phyloP scores from a whole-genome alignment of 768 basidiomycete species.

The Leucocoprinus birnbaumii region DNA sequence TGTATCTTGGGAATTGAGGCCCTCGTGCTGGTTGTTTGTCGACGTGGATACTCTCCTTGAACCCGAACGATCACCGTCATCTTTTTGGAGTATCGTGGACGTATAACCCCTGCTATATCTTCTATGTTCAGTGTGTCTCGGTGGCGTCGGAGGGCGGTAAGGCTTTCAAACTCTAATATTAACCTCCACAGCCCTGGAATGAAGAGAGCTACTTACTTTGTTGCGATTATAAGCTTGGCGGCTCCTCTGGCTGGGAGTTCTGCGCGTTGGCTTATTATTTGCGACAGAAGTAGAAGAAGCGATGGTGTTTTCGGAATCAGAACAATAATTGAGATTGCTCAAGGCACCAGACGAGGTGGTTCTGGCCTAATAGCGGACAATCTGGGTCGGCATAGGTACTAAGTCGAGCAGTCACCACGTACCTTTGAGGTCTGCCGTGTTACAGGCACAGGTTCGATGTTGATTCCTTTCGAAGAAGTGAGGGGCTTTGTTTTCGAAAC shows the following conservation, averaged over 20 bases:
- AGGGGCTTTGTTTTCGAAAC: neutral
- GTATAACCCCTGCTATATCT: conserved; percentile 17
- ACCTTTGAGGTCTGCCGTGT: conserved; percentile 6
- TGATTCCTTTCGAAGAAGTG: neutral
- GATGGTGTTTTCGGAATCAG: conserved; percentile 4
- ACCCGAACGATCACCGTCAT: conserved; percentile 1
- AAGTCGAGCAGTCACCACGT: neutral
- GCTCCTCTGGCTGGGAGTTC: conserved; percentile 11
- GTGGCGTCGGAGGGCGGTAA: conserved; percentile 61
- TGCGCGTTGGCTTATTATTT: neutral
- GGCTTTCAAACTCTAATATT: conserved; percentile 20
- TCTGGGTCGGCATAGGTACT: neutral
- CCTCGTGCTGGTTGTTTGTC: neutral
- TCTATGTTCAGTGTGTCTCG: conserved; percentile 38
- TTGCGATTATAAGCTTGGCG: conserved; percentile 18
- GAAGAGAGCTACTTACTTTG: conserved; percentile 15
- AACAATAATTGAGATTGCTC: neutral
- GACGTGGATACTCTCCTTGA: conserved; percentile 6
- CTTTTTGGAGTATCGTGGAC: conserved; percentile 20
- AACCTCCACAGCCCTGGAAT: neutral
- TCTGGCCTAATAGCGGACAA: neutral
- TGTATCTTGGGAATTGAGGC: neutral
- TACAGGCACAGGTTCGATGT: neutral
- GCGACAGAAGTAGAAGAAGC: neutral
- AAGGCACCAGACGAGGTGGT: conserved; percentile 6